phyloP scores from a whole-genome alignment of 257 asterid species.

The Nicotiana benthamiana region DNA sequence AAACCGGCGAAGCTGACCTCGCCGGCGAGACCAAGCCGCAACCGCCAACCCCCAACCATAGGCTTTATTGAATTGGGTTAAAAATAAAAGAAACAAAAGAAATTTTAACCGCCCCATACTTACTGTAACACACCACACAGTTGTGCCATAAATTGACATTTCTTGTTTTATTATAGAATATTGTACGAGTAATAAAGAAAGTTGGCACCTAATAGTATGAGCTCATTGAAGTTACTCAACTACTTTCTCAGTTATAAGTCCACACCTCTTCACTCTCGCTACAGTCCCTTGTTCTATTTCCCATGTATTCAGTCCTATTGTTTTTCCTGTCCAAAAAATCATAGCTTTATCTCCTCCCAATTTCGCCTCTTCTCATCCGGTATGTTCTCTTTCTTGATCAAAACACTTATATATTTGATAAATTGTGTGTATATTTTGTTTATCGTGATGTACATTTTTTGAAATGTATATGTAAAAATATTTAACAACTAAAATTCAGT shows the following conservation, averaged over 20 bases:
- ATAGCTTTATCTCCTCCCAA: constrained; percentile 13
- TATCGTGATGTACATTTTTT: neutral
- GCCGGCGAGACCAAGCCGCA: neutral
- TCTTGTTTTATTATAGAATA: neutral
- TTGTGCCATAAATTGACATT: neutral
- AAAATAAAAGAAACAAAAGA: neutral
- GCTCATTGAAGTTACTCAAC: constrained; percentile 36
- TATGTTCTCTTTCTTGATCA: constrained; percentile 16
- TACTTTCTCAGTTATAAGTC: constrained; percentile 14
- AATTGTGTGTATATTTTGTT: neutral
- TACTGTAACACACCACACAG: neutral
- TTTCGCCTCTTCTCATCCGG: constrained; percentile 41
- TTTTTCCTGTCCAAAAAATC: constrained; percentile 10
- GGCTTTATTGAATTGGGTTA: neutral
- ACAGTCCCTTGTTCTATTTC: constrained; percentile 4
- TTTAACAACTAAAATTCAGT: neutral
- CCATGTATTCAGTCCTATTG: neutral
- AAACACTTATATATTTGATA: neutral
- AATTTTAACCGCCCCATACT: neutral
- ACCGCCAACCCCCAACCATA: neutral
- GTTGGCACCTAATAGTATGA: constrained; percentile 40
- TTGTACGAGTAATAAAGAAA: neutral
- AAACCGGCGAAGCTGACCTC: neutral
- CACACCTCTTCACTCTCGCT: constrained; percentile 7
- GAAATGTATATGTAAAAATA: neutral